Base-by-base conservation (phyloP, 1,139 yeast genomes). In the Saccharomycopsis hybrid region DNA sequence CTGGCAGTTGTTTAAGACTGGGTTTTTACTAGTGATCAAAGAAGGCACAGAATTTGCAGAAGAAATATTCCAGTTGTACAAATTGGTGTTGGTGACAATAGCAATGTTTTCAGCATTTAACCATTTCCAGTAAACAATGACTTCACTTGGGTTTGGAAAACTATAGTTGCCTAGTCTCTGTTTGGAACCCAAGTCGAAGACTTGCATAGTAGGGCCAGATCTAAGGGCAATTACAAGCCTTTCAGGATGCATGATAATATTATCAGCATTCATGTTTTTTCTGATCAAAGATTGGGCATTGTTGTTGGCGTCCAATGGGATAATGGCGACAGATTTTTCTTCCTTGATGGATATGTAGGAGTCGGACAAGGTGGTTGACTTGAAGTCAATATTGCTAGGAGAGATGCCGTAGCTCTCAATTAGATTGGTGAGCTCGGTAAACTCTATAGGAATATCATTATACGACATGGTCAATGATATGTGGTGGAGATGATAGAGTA, bases 171-270 rank as follows among this genome's bases (percentile, higher is more conserved):
- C 90, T 65, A 94, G 76, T 64, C 96, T 80, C 67, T 88, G 90
- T 68, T 90, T 89, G 33, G 89, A 72, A 48, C 82, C 88, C 62
- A 94, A 76, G 68, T 94, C 88, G 72, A 92, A 95, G 59, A 92
- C 86, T 72, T 92, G 98, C 43, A 96, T 89, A 51, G 96, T 88
- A 57, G 97, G 97, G 63, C 90, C 94, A 44, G 98, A 97, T 64
- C 97, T 78, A 58, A 94, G 78, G 27, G 96, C 89, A 60, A 94
- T 90, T 58, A 92, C 90, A 68, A 82, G 79, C 66, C 88, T 84
- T 31, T 72, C 65, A 18, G 98, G 97, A 67, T 90, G 96, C 95
- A 94, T 84, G 64, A 94, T 92, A 48, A 97, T 97, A 57, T 90
- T 86, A 69, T 94, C 99, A 46, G 98, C 99, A 51, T 88, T 80